A percentile compares a stretch with the other conserved stretches of the same genome.
These are phyloP conservation scores for Hordeum pubiflorum DNA, from an alignment of 202 grass and related monocot species.

Conservation along the genomic window DNA sequence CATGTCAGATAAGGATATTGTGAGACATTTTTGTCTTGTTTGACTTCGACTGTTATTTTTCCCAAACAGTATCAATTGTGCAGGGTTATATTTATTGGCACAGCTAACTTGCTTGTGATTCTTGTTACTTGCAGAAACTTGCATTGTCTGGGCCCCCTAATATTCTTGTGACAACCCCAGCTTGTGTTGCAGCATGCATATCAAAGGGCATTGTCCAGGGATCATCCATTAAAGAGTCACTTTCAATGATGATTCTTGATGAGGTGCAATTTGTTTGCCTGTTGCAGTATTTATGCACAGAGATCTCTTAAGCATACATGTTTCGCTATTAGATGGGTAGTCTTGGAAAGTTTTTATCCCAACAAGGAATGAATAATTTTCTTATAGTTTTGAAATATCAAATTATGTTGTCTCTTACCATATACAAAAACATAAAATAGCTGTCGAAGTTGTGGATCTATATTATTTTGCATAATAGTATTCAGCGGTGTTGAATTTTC, in stretches of 20 bases:
- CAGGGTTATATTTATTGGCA: background rate
- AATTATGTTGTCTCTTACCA: background rate
- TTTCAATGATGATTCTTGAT: slow-evolving; percentile 93
- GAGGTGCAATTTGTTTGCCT: slow-evolving; percentile 52
- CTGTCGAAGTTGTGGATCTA: background rate
- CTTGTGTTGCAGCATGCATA: slow-evolving; percentile 91
- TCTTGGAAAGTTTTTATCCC: background rate
- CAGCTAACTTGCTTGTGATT: slow-evolving; percentile 14
- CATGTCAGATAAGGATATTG: slow-evolving; percentile 72
- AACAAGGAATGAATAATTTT: background rate
- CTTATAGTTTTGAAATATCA: background rate
- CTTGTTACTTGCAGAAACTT: slow-evolving; percentile 48
- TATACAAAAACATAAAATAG: slow-evolving; percentile 15
- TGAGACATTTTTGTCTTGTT: slow-evolving; percentile 30
- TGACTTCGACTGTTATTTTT: background rate
- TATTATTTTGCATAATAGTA: background rate
- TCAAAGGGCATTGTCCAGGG: slow-evolving; percentile 68
- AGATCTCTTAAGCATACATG: background rate
- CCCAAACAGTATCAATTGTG: background rate
- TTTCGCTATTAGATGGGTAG: background rate
- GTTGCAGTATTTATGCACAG: background rate
- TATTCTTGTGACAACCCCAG: slow-evolving; percentile 89
- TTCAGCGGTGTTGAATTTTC: background rate
- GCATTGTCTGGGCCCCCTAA: slow-evolving; percentile 62
- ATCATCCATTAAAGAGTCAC: slow-evolving; percentile 75